Base-by-base conservation (phyloP, 2,329 filamentous ascomycete species). In the Talaromyces sp. region DNA sequence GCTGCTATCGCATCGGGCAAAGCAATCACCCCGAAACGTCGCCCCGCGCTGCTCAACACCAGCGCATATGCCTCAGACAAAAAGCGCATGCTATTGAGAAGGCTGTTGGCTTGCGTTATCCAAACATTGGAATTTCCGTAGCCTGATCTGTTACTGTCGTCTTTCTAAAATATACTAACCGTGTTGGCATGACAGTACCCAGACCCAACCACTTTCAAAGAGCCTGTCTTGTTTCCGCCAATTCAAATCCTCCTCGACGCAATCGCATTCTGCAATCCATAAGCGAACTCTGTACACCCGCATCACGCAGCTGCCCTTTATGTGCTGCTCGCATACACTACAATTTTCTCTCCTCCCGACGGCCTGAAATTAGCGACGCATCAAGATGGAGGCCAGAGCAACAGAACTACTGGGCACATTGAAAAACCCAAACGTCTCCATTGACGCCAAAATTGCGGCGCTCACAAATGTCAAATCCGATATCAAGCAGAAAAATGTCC, bases 401-500 rank as follows among this genome's bases (percentile, higher is more conserved):
- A 77, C 79, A 52, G 81, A 82, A 67, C 80, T 87, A 66, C 75
- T 87, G 69, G 80, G 79, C 65, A 79, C 82, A 61, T 79, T 87
- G 68, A 85, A 85, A 74, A 84, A 84, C 76, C 85, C 86, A 70
- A 90, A 91, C 71, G 84, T 85, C 43, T 84, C 87, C 58, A 82
- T 91, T 71, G 90, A 93, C 72, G 79, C 84, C 61, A 93, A 93
- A 75, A 84, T 92, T 68, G 83, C 87, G 69, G 85, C 86, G 62
- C 86, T 97, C 71, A 91, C 88, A 66, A 84, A 82, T 72, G 83
- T 93, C 78, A 96, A 97, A 80, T 93, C 91, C 50, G 87, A 88
- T 76, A 97, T 97, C 83, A 97, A 97, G 78, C 93, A 96, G 78
- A 90, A 91, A 75, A 93, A 93, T 81, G 91, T 97, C 54, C 92